Base-by-base conservation (phyloP, 371 early-diverging fungal genomes). In the Mortierella sp. region DNA sequence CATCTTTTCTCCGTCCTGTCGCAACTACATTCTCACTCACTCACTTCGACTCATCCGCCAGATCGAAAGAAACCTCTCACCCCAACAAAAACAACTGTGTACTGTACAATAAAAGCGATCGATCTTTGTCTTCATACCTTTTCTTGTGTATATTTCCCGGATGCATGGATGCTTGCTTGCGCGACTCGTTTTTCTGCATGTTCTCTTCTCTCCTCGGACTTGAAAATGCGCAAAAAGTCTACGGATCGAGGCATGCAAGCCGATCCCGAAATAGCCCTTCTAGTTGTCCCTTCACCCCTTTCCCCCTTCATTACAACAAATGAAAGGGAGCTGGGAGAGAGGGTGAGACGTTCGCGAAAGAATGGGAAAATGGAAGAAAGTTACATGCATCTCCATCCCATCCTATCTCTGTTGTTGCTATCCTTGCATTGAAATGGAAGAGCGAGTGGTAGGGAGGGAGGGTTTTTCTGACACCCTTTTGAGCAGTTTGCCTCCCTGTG, bases 221-320 rank as follows among this genome's bases (percentile, higher is more conserved):
- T 21, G 21, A 18, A 21, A 51, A 18, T 14, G 51, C 21, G 21
- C 51, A 51, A 51, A 41, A 41, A 24, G 55, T 29, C 32, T 16
- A 14, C 32, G 16, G 16, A 60, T 27, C 21, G 14, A 5, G 60
- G 27, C 16, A 29, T 46, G 48, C 48, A 5, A 5, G 16, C 14
- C 29, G 5, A 60, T 32, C 18, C n/a, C 12, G 16, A 60, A 60
- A 60, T 32, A 32, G 5, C 32, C n/a, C 3, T 55, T 55, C n/a
- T 32, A 32, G 5, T 14, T 32, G 14, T 16, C 60, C 16, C 16
- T 3, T 18, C 49, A 14, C 4, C 32, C 60, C 27, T 35, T 63
- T 21, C 35, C 65, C 63, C 65, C 65, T 65, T 65, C 65, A 21
- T 60, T 60, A 32, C 32, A 60, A 60, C 60, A 29, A 32, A 32